Conservation (phyloP, 2,329 filamentous ascomycete genomes). For the Calonectria pseudoreteaudii region DNA sequence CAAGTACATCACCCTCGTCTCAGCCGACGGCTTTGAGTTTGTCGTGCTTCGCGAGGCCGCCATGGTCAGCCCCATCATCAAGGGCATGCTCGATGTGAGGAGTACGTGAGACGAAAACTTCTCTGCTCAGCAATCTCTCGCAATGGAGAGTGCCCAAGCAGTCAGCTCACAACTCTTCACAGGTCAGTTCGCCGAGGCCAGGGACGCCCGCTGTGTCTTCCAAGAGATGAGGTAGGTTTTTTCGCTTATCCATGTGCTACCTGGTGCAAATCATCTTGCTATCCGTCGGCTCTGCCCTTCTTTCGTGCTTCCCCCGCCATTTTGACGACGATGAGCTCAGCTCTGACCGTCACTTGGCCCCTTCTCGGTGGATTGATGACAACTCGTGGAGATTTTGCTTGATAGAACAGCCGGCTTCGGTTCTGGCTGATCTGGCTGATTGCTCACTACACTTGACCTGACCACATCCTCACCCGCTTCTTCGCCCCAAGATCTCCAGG, state of each 20-base stretch:
- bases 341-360: conserved; percentile 14
- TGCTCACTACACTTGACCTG: conserved; percentile 75
- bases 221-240: conserved; percentile 76
- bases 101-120: conserved; percentile 56
- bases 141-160: background rate
- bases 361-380: conserved; percentile 49
- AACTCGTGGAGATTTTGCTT: conserved; percentile 56
- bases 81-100: conserved; percentile 78
- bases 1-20: conserved; percentile 83
- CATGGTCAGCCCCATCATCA: conserved; percentile 77
- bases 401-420: conserved; percentile 55
- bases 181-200: conserved; percentile 75
- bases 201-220: conserved; percentile 73
- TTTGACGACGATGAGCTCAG: conserved; percentile 5
- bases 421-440: conserved; percentile 60
- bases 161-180: conserved; percentile 36
- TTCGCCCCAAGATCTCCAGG: conserved; percentile 24
- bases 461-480: conserved; percentile 45
- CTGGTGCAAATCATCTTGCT: background rate
- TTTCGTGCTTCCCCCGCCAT: conserved; percentile 13
- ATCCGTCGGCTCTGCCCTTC: conserved; percentile 7
- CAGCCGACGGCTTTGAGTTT: conserved; percentile 81
- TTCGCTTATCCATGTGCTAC: conserved; percentile 22
- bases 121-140: background rate
- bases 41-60: conserved; percentile 79